Percentiles rank a stretch among this genome's conserved stretches.
Evolutionary conservation across 1,284 basidiomycete species (phyloP).

Genomic region (Ustilago trichophora): DNA sequence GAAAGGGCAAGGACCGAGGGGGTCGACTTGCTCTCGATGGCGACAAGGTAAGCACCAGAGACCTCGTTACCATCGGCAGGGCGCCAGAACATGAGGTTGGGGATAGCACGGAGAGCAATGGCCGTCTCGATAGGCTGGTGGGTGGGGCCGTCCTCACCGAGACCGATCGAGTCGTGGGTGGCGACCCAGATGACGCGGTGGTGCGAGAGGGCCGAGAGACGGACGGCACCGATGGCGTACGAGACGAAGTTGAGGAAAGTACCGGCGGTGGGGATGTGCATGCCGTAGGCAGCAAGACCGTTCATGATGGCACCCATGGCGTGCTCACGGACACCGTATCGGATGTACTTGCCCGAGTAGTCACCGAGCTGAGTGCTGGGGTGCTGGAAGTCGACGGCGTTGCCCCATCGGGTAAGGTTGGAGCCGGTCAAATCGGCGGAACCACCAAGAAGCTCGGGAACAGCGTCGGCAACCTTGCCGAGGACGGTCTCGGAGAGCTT

Average conservation of each 20-base stretch:
- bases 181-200: slow-evolving; percentile 92
- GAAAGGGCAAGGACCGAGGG: slow-evolving; percentile 85
- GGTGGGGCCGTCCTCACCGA: slow-evolving; percentile 92
- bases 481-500: slow-evolving; percentile 92
- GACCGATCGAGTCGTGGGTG: slow-evolving; percentile 69
- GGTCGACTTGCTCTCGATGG: slow-evolving; percentile 77
- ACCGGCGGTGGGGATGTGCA: slow-evolving; percentile 77
- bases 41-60: slow-evolving; percentile 85
- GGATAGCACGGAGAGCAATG: slow-evolving; percentile 84
- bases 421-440: slow-evolving; percentile 92
- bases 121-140: slow-evolving; percentile 93
- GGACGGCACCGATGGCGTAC: slow-evolving; percentile 89
- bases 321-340: slow-evolving; percentile 96
- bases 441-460: slow-evolving; percentile 83
- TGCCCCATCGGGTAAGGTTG: slow-evolving; percentile 85
- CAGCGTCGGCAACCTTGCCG: slow-evolving; percentile 76
- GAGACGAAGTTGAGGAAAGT: slow-evolving; percentile 84
- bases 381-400: slow-evolving; percentile 88
- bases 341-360: slow-evolving; percentile 88
- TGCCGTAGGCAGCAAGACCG: slow-evolving; percentile 82
- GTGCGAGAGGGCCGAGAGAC: slow-evolving; percentile 86
- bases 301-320: slow-evolving; percentile 96
- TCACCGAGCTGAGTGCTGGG: slow-evolving; percentile 80
- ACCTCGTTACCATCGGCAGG: slow-evolving; percentile 95
- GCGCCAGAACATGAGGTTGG: slow-evolving; percentile 77